A percentile compares a stretch with the other conserved stretches of the same genome.
These are phyloP conservation scores for Geotrichum fermentans DNA, from an alignment of 1,139 yeast species.

Conservation along the genomic window DNA sequence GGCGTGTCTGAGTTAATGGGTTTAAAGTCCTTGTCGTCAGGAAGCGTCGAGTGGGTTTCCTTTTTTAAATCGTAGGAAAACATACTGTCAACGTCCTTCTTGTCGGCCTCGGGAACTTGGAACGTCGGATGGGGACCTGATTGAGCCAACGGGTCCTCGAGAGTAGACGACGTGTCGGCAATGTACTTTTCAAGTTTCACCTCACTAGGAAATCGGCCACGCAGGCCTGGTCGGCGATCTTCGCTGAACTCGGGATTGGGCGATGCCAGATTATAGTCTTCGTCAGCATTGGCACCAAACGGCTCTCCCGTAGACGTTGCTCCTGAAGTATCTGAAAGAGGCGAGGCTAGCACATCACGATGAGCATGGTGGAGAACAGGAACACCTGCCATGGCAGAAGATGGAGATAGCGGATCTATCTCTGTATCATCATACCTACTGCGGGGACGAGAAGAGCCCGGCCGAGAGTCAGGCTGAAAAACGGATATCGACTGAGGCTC, in stretches of 20 bases:
- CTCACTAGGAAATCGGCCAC: constrained; percentile 33
- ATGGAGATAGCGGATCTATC: constrained; percentile 14
- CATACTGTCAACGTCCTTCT: constrained; percentile 19
- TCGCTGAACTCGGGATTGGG: constrained; percentile 17
- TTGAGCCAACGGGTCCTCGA: background rate
- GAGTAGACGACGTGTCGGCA: constrained; percentile 4
- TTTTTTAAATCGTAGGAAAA: constrained; percentile 38
- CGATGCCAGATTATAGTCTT: constrained; percentile 6
- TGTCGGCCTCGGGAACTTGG: background rate
- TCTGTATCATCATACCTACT: constrained; percentile 3
- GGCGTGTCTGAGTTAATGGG: constrained; percentile 36
- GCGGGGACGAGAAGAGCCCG: background rate
- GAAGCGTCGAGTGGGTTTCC: constrained; percentile 33
- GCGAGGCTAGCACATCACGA: constrained; percentile 21
- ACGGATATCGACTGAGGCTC: constrained; percentile 26
- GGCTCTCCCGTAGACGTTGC: constrained; percentile 35
- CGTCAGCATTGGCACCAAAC: constrained; percentile 22
- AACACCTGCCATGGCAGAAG: background rate
- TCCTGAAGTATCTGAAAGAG: constrained; percentile 32
- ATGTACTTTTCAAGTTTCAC: constrained; percentile 26
- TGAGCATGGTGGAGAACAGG: background rate
- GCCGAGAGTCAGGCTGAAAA: background rate
- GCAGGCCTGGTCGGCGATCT: constrained; percentile 19
- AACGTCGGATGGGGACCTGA: background rate
- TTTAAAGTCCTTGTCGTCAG: constrained; percentile 33